Conservation (phyloP, 176 grass and related monocot species). For the Urochloa ruziziensis region DNA sequence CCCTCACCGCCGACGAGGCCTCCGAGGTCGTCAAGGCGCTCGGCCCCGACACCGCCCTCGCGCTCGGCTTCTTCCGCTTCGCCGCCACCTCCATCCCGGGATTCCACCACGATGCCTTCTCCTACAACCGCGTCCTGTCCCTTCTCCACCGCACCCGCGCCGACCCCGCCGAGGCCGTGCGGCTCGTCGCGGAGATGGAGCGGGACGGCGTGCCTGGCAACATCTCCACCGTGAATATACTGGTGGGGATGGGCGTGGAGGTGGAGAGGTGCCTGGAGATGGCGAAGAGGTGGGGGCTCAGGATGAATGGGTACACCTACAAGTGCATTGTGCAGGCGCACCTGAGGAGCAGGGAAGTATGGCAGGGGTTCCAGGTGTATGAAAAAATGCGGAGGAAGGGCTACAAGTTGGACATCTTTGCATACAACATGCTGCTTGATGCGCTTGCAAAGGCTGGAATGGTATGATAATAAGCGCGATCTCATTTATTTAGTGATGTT, state of each 20-base stretch:
- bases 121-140: conserved; percentile 78
- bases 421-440: conserved; percentile 92
- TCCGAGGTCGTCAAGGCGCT: conserved; percentile 81
- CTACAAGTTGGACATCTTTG: conserved; percentile 89
- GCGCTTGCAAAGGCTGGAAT: conserved; percentile 79
- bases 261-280: conserved; percentile 67
- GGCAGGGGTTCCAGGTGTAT: conserved; percentile 62
- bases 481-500: not conserved
- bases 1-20: conserved; percentile 64
- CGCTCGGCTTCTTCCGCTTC: conserved; percentile 83
- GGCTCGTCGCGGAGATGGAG: conserved; percentile 71
- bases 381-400: conserved; percentile 85
- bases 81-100: conserved; percentile 49
- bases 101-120: conserved; percentile 82
- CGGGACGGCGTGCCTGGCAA: conserved; percentile 61
- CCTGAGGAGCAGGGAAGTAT: conserved; percentile 67
- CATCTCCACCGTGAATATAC: conserved; percentile 83
- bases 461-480: conserved; percentile 42
- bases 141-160: conserved; percentile 48
- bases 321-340: conserved; percentile 89
- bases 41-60: conserved; percentile 38
- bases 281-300: conserved; percentile 65
- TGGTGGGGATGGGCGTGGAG: conserved; percentile 69
- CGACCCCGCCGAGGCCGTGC: conserved; percentile 24
- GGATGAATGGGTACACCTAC: conserved; percentile 77